Evolutionary conservation across 208 protist species (phyloP).

Genomic region (Trypanosoma boissoni): DNA sequence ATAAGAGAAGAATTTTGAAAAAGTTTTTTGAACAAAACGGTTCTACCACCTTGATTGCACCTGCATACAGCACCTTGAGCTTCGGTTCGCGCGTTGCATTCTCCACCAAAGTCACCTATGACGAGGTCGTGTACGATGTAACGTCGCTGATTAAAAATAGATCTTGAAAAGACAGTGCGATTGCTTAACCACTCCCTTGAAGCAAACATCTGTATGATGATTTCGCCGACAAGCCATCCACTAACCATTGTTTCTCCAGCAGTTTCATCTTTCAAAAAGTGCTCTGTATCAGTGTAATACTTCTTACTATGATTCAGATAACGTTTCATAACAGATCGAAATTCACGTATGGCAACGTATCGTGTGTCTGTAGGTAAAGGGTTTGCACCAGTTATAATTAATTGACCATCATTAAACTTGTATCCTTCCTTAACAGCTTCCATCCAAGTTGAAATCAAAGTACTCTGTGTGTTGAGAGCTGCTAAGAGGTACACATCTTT

Average conservation of each 20-base stretch:
- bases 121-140: background rate
- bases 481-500: slow-evolving; percentile 9
- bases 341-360: slow-evolving; percentile 21
- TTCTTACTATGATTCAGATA: slow-evolving; percentile 17
- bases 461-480: background rate
- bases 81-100: background rate
- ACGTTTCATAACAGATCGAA: slow-evolving; percentile 19
- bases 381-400: slow-evolving; percentile 24
- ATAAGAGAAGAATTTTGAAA: background rate
- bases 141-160: slow-evolving; percentile 18
- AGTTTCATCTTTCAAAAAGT: slow-evolving; percentile 17
- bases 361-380: slow-evolving; percentile 19
- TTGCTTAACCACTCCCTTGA: slow-evolving; percentile 3
- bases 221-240: slow-evolving; percentile 25
- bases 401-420: slow-evolving; percentile 5
- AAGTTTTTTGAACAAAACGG: slow-evolving; percentile 21
- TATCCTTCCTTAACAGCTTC: background rate
- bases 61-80: slow-evolving; percentile 31
- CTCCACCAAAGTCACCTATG: slow-evolving; percentile 8
- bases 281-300: slow-evolving; percentile 2
- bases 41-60: slow-evolving; percentile 41
- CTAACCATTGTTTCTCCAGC: slow-evolving; percentile 24
- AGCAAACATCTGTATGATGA: background rate
- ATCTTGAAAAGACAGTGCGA: slow-evolving; percentile 11
- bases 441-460: slow-evolving; percentile 2